Percentiles rank a stretch among this genome's conserved stretches.
These are phyloP conservation scores for Ceratocystis ficicola DNA, from an alignment of 2,329 filamentous ascomycete species.

Conservation along the genomic window DNA sequence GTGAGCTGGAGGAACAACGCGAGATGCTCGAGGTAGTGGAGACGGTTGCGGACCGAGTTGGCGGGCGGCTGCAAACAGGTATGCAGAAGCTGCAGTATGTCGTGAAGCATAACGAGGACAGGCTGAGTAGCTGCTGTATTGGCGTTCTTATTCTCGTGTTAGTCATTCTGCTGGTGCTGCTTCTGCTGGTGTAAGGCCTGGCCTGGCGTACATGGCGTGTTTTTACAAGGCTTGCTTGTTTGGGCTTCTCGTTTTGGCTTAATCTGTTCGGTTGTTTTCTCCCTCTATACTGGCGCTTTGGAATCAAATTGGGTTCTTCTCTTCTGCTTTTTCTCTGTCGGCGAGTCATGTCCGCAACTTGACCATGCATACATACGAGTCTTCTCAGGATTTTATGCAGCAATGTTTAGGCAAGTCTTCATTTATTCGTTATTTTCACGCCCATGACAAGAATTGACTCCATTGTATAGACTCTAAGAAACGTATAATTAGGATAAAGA, in stretches of 20 bases:
- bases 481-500: neutral
- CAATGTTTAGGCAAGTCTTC: neutral
- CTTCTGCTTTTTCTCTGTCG: neutral
- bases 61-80: conserved; percentile 71
- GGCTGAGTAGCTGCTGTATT: conserved; percentile 80
- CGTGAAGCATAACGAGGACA: conserved; percentile 82
- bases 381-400: neutral
- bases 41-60: conserved; percentile 71
- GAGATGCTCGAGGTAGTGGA: conserved; percentile 83
- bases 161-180: conserved; percentile 70
- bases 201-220: neutral
- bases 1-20: conserved; percentile 87
- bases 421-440: neutral
- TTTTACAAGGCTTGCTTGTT: neutral
- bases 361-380: neutral
- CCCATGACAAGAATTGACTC: neutral
- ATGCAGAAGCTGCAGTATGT: conserved; percentile 78
- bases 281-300: conserved; percentile 6
- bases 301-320: neutral
- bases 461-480: neutral
- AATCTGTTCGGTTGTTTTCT: conserved; percentile 6
- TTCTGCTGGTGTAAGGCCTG: conserved; percentile 45
- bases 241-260: conserved; percentile 1
- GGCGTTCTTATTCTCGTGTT: conserved; percentile 76
- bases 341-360: neutral